Conservation (phyloP, 805 yeast species). For the Yueomyces sinensis region DNA sequence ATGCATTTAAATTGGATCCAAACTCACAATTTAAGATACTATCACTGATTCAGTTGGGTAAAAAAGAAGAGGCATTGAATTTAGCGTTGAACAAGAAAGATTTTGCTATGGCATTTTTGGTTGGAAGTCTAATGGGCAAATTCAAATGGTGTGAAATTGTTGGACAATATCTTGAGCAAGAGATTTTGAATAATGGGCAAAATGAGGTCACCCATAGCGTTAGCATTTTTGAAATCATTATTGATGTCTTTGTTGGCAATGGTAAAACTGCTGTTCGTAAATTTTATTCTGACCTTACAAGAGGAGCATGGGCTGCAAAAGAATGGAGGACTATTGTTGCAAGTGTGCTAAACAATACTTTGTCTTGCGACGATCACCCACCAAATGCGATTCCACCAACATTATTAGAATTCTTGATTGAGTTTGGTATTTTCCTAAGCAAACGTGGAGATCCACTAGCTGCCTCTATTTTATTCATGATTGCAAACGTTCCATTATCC, state of each 20-base stretch:
- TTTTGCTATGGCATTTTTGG: slow-evolving; percentile 65
- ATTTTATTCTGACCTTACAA: slow-evolving; percentile 27
- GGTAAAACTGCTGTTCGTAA: slow-evolving; percentile 39
- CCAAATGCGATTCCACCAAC: slow-evolving; percentile 13
- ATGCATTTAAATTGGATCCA: slow-evolving; percentile 30
- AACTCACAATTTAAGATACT: slow-evolving; percentile 20
- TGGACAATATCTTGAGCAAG: slow-evolving; percentile 40
- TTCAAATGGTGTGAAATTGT: slow-evolving; percentile 47
- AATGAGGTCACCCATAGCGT: slow-evolving; percentile 11
- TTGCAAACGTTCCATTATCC: slow-evolving; percentile 35
- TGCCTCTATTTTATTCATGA: slow-evolving; percentile 32
- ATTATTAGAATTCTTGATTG: slow-evolving; percentile 30
- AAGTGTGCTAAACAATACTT: slow-evolving; percentile 26
- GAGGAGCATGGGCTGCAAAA: slow-evolving; percentile 34
- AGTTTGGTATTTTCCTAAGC: slow-evolving; percentile 37
- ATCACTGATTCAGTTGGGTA: slow-evolving; percentile 42
- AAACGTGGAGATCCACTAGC: slow-evolving; percentile 24
- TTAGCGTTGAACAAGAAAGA: slow-evolving; percentile 49
- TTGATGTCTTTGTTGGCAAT: slow-evolving; percentile 54
- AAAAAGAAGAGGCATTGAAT: slow-evolving; percentile 50
- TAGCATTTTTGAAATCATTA: slow-evolving; percentile 25
- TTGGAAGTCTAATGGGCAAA: slow-evolving; percentile 54
- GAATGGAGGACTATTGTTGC: slow-evolving; percentile 40
- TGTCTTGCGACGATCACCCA: background rate
- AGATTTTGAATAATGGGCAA: slow-evolving; percentile 29